phyloP scores from a whole-genome alignment of 129 eudicot genomes.

The Escallonia herrerae region DNA sequence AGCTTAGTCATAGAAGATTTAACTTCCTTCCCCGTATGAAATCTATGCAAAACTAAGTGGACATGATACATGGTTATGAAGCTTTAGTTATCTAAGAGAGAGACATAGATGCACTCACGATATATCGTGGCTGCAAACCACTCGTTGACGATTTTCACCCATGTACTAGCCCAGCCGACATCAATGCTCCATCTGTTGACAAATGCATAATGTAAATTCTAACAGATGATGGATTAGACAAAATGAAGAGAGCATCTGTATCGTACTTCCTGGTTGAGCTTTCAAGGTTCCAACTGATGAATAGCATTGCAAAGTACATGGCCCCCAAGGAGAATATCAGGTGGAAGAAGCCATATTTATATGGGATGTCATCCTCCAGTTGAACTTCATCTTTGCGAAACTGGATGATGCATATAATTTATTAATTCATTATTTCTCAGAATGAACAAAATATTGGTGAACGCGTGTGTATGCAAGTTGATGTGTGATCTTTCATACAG shows the following conservation, averaged over 20 bases:
- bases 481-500: too few species aligned
- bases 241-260: background rate
- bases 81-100: too few species aligned
- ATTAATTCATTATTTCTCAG: background rate
- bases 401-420: constrained; percentile 39
- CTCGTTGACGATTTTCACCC: constrained; percentile 94
- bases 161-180: constrained; percentile 98
- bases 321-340: constrained; percentile 87
- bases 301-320: constrained; percentile 95
- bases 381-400: constrained; percentile 56
- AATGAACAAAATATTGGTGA: too few species aligned
- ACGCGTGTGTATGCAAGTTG: too few species aligned
- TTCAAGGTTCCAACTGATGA: constrained; percentile 86
- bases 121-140: constrained; percentile 98
- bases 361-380: constrained; percentile 78
- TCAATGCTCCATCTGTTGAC: constrained; percentile 87
- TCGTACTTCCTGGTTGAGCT: constrained; percentile 72
- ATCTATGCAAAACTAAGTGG: too few species aligned
- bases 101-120: constrained; percentile 32
- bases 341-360: constrained; percentile 84
- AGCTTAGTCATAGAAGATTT: too few species aligned
- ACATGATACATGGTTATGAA: too few species aligned
- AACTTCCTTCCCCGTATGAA: too few species aligned
- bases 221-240: background rate
- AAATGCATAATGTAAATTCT: background rate